phyloP scores from a whole-genome alignment of 2,329 filamentous ascomycete genomes.

The Periconia sp. region DNA sequence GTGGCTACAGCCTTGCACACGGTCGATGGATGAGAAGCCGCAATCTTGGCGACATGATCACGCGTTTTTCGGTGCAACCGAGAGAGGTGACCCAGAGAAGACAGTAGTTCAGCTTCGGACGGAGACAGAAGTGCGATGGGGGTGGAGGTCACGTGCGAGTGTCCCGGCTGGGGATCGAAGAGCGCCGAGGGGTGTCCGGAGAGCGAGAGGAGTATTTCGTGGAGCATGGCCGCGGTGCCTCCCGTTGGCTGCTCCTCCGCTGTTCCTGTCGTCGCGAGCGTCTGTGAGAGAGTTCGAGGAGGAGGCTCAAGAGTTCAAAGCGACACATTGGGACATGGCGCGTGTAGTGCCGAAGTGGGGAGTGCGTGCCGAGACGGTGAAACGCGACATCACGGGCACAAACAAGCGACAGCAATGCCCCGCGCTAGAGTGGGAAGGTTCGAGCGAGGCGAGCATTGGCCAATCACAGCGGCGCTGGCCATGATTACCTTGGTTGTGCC shows the following conservation, averaged over 20 bases:
- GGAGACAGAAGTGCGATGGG: constrained; percentile 66
- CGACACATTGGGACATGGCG: constrained; percentile 37
- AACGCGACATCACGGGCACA: constrained; percentile 9
- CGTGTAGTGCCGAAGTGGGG: constrained; percentile 1
- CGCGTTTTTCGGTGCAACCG: constrained; percentile 77
- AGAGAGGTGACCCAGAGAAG: constrained; percentile 77
- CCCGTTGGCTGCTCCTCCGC: constrained; percentile 11
- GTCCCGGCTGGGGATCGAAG: constrained; percentile 62
- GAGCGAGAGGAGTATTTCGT: constrained; percentile 96
- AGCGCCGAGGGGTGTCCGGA: constrained; percentile 92
- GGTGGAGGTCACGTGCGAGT: constrained; percentile 44
- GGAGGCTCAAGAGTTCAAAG: constrained; percentile 43
- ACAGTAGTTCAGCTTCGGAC: constrained; percentile 81
- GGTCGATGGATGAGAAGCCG: constrained; percentile 74
- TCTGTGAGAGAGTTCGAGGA: constrained; percentile 35
- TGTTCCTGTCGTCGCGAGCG: constrained; percentile 21
- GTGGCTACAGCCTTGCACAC: constrained; percentile 88
- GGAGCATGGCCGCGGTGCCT: constrained; percentile 73
- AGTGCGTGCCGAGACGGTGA: too few relatives aligned
- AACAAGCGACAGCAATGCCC: constrained; percentile 4
- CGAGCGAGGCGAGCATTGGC: constrained; percentile 1
- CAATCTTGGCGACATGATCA: constrained; percentile 69
- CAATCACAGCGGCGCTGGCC: constrained; percentile 1
- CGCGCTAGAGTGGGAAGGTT: constrained; percentile 8
- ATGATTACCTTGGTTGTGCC: neutral